Conservation (phyloP, 2,329 filamentous ascomycete species). For the Stachybotrys chlorohalonatus region DNA sequence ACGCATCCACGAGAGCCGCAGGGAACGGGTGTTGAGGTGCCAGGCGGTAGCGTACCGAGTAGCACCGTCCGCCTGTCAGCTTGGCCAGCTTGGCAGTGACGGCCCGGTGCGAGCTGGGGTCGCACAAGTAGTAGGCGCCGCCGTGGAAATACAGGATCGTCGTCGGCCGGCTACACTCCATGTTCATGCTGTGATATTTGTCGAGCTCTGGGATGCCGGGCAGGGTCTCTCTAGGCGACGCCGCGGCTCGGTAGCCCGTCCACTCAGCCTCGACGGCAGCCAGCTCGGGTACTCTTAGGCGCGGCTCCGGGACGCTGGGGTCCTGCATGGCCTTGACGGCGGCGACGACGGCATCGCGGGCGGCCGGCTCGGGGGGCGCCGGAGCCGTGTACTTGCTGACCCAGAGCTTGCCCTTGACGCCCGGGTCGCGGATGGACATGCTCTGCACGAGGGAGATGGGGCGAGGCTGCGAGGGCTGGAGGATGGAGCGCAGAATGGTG, state of each 20-base stretch:
- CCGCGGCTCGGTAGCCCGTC: slow-evolving; percentile 59
- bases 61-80: slow-evolving; percentile 56
- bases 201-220: slow-evolving; percentile 51
- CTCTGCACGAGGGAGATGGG: slow-evolving; percentile 56
- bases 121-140: slow-evolving; percentile 64
- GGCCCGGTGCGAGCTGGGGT: slow-evolving; percentile 57
- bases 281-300: slow-evolving; percentile 37
- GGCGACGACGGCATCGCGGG: slow-evolving; percentile 47
- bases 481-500: slow-evolving; percentile 58
- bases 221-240: slow-evolving; percentile 36
- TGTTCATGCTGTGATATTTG: slow-evolving; percentile 59
- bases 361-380: slow-evolving; percentile 44
- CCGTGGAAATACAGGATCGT: slow-evolving; percentile 70
- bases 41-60: slow-evolving; percentile 66
- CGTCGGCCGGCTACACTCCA: slow-evolving; percentile 51
- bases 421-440: slow-evolving; percentile 51
- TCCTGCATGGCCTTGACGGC: slow-evolving; percentile 33
- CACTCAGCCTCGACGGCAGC: slow-evolving; percentile 61
- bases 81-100: slow-evolving; percentile 54
- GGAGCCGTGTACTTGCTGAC: slow-evolving; percentile 61
- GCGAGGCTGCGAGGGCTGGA: slow-evolving; percentile 34
- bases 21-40: slow-evolving; percentile 70
- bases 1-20: slow-evolving; percentile 60
- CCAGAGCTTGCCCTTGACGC: slow-evolving; percentile 75
- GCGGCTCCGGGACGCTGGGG: slow-evolving; percentile 4